Percentiles rank a stretch among this genome's conserved stretches.
These are phyloP conservation scores for Discostella stelligeroides DNA, from an alignment of 108 stramenopile species.

Conservation along the genomic window DNA sequence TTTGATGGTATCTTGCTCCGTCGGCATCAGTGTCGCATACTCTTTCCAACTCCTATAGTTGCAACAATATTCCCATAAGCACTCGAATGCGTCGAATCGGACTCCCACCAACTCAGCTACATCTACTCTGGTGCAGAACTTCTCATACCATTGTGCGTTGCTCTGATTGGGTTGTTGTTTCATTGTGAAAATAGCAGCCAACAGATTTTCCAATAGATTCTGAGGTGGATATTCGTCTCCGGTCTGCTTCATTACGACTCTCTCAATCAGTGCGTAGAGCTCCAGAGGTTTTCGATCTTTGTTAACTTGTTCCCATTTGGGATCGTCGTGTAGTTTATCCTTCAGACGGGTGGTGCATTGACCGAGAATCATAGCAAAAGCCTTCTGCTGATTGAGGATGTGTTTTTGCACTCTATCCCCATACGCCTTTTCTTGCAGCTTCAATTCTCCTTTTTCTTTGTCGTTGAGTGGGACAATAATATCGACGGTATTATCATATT, in stretches of 20 bases:
- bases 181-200: neutral
- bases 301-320: slow-evolving; percentile 1
- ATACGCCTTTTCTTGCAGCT: slow-evolving; percentile 9
- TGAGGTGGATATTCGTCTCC: no score
- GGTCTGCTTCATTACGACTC: no score
- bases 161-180: slow-evolving; percentile 3
- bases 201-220: neutral
- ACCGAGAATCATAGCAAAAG: slow-evolving; percentile 2
- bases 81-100: slow-evolving; percentile 7
- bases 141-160: no score
- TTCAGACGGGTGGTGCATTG: neutral
- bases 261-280: no score
- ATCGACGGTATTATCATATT: neutral
- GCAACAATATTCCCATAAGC: slow-evolving; percentile 5
- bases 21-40: neutral
- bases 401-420: slow-evolving; percentile 1
- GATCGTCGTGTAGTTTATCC: slow-evolving; percentile 8
- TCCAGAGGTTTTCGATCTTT: neutral
- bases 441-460: neutral
- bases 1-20: neutral
- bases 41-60: neutral
- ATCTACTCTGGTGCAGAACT: slow-evolving; percentile 4
- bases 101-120: slow-evolving; percentile 9
- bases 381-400: slow-evolving; percentile 1
- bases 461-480: slow-evolving; percentile 8